Percentiles rank a stretch among this genome's conserved stretches.
These are phyloP conservation scores for Kwoniella sp. DNA, from an alignment of 768 basidiomycete species.

Conservation along the genomic window DNA sequence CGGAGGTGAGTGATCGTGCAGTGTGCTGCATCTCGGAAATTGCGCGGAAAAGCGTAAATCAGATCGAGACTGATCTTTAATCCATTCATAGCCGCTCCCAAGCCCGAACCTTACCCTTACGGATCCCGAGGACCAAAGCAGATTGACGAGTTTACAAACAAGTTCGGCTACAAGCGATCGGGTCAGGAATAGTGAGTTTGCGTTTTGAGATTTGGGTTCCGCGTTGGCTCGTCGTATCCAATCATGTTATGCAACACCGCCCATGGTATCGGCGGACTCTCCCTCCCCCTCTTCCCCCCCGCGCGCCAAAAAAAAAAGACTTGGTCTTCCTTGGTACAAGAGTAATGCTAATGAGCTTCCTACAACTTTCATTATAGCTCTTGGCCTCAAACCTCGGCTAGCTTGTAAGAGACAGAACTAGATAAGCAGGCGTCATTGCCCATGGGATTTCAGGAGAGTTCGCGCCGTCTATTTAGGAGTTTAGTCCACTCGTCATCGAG, in stretches of 20 bases:
- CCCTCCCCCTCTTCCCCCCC: too few relatives aligned
- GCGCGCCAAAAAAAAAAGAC: too few relatives aligned
- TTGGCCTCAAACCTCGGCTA: conserved; percentile 30
- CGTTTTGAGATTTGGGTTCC: too few relatives aligned
- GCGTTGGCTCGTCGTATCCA: too few relatives aligned
- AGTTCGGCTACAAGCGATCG: conserved; percentile 76
- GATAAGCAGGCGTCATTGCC: too few relatives aligned
- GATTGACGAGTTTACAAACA: conserved; percentile 72
- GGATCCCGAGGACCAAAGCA: conserved; percentile 92
- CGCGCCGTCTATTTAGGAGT: too few relatives aligned
- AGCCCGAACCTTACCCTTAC: conserved; percentile 79
- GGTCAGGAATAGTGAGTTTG: conserved; percentile 72
- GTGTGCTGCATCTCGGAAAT: not conserved
- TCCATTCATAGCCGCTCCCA: conserved; percentile 60
- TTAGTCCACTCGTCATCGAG: too few relatives aligned
- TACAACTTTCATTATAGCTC: not conserved
- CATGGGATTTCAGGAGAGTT: too few relatives aligned
- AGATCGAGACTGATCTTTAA: conserved; percentile 28
- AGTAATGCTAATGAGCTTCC: not conserved
- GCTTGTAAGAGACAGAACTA: conserved; percentile 12
- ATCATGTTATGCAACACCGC: too few relatives aligned
- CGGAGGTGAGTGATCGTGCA: not conserved
- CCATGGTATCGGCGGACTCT: not conserved
- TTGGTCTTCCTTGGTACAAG: too few relatives aligned
- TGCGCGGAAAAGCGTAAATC: too few relatives aligned